phyloP scores from a whole-genome alignment of 1,284 basidiomycete genomes.

The Vanrija sp. region DNA sequence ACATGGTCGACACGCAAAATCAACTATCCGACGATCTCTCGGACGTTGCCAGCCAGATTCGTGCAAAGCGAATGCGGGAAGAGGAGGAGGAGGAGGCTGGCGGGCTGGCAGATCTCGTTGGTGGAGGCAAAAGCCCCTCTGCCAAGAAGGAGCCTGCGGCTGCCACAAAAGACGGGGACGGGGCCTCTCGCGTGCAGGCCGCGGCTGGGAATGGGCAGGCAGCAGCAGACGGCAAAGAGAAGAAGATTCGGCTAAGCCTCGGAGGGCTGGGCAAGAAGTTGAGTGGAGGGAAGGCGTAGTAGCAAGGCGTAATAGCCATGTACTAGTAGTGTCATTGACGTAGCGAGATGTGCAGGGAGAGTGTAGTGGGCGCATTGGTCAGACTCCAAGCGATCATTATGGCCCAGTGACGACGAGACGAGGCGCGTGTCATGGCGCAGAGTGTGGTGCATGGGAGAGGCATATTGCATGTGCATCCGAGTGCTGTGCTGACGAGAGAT shows the following conservation, averaged over 20 bases:
- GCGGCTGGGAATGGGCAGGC: not conserved
- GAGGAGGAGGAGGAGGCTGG: conserved; percentile 62
- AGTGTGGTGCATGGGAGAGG: no score
- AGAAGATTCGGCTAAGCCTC: conserved; percentile 36
- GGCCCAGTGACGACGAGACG: no score
- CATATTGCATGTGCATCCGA: no score
- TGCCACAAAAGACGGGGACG: not conserved
- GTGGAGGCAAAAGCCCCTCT: not conserved
- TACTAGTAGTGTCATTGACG: not conserved
- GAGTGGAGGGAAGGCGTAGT: not conserved
- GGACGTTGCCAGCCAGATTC: conserved; percentile 52
- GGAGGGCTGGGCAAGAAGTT: conserved; percentile 25
- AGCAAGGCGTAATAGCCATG: not conserved
- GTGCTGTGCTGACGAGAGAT: no score
- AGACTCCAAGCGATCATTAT: no score
- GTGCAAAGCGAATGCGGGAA: conserved; percentile 66
- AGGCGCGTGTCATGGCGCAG: no score
- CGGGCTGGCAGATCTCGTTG: conserved; percentile 18
- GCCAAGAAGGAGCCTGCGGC: not conserved
- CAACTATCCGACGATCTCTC: conserved; percentile 42
- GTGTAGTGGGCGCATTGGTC: not conserved
- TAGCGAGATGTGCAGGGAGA: not conserved
- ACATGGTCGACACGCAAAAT: conserved; percentile 17
- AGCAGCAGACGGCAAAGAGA: conserved; percentile 20
- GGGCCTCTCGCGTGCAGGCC: not conserved